Conservation (phyloP, 352 stramenopile species). For the Thraustotheca clavata region DNA sequence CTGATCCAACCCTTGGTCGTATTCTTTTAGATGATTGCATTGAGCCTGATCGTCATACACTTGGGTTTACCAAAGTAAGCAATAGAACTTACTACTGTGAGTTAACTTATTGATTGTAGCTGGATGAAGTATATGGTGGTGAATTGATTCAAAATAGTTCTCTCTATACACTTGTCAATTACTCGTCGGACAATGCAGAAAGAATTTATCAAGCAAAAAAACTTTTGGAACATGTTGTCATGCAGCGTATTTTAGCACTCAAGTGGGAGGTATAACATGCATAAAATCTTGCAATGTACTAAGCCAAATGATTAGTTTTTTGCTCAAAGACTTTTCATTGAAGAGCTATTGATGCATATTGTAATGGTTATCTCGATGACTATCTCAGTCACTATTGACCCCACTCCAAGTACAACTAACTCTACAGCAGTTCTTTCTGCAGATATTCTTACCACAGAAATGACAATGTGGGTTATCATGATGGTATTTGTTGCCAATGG, state of each 20-base stretch:
- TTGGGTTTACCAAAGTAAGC: slow-evolving; percentile 13
- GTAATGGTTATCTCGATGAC: slow-evolving; percentile 17
- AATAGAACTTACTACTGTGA: neutral
- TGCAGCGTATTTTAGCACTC: slow-evolving; percentile 9
- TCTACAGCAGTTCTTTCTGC: too few species aligned
- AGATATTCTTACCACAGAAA: slow-evolving; percentile 2
- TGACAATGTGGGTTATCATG: neutral
- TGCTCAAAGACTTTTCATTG: slow-evolving; percentile 14
- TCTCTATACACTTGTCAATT: slow-evolving; percentile 12
- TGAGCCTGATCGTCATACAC: slow-evolving; percentile 10
- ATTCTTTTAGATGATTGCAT: slow-evolving; percentile 16
- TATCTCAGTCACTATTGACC: slow-evolving; percentile 9
- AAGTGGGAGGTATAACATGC: slow-evolving; percentile 17
- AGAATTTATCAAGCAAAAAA: slow-evolving; percentile 16
- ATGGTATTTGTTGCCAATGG: slow-evolving; percentile 6
- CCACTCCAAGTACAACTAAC: neutral
- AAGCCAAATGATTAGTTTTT: slow-evolving; percentile 9
- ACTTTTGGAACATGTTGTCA: slow-evolving; percentile 16
- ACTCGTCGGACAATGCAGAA: slow-evolving; percentile 9
- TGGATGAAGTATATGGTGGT: slow-evolving; percentile 8
- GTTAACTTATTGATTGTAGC: neutral
- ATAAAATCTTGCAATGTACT: too few species aligned
- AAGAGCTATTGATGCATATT: slow-evolving; percentile 12
- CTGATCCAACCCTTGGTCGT: slow-evolving; percentile 10
- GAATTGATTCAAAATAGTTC: slow-evolving; percentile 5